phyloP scores from a whole-genome alignment of 2,329 filamentous ascomycete species.

The Coniochaeta prunicola region DNA sequence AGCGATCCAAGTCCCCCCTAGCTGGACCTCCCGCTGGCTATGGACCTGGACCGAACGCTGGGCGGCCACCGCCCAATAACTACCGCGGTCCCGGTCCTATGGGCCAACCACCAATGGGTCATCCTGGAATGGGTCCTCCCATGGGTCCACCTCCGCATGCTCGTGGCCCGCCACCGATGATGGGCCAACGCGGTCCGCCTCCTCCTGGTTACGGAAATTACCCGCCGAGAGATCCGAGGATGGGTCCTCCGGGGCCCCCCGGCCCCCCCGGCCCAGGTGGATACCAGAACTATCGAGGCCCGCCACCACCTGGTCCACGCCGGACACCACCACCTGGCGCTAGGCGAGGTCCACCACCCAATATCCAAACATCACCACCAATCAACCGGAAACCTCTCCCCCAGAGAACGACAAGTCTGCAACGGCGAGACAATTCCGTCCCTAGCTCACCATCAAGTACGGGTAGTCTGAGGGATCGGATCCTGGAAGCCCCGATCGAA shows the following conservation, averaged over 20 bases:
- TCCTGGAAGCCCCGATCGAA: conserved; percentile 9
- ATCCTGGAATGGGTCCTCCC: background rate
- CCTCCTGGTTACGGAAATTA: background rate
- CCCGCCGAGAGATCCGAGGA: conserved; percentile 1
- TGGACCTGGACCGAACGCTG: conserved; percentile 20
- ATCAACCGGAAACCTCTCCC: conserved; percentile 23
- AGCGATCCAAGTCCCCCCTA: conserved; percentile 38
- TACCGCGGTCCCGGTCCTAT: conserved; percentile 12
- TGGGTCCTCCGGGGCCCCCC: conserved; percentile 10
- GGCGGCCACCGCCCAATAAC: conserved; percentile 18
- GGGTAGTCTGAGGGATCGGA: conserved; percentile 10
- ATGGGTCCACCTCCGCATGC: background rate
- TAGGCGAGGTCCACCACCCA: conserved; percentile 7
- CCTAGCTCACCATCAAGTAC: conserved; percentile 12
- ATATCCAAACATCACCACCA: conserved; percentile 15
- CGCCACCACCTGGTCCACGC: conserved; percentile 11
- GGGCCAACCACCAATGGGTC: background rate
- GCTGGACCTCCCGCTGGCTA: conserved; percentile 22
- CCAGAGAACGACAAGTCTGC: conserved; percentile 15
- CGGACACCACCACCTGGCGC: conserved; percentile 14
- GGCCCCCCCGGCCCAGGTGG: background rate
- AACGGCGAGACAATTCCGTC: conserved; percentile 11
- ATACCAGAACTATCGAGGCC: conserved; percentile 7
- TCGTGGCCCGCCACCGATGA: background rate
- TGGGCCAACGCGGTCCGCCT: background rate